Evolutionary conservation across 805 yeast species (phyloP).

Genomic region (Nakazawaea ernobii): DNA sequence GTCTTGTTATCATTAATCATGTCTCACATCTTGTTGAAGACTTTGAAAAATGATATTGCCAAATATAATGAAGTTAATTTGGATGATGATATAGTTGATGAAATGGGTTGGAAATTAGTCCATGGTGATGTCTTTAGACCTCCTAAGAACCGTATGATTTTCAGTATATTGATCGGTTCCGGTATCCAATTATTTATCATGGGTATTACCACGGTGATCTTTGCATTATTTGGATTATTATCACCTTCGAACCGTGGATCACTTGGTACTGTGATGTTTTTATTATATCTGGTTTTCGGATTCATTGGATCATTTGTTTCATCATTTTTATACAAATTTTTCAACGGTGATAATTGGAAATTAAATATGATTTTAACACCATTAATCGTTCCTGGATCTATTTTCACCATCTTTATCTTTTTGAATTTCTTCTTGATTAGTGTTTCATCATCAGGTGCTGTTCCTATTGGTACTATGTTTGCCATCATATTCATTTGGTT

Average conservation of each 20-base stretch:
- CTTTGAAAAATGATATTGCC: slow-evolving; percentile 78
- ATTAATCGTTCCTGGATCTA: slow-evolving; percentile 71
- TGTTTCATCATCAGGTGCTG: slow-evolving; percentile 86
- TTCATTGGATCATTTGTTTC: slow-evolving; percentile 84
- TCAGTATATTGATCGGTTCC: slow-evolving; percentile 81
- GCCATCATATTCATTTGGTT: slow-evolving; percentile 85
- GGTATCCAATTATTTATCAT: slow-evolving; percentile 82
- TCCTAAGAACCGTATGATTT: slow-evolving; percentile 62
- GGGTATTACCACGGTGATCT: slow-evolving; percentile 63
- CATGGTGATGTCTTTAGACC: slow-evolving; percentile 94
- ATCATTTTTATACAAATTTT: slow-evolving; percentile 76
- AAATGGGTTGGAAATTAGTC: slow-evolving; percentile 94
- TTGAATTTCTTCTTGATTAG: slow-evolving; percentile 78
- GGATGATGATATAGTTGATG: slow-evolving; percentile 84
- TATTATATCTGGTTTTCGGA: slow-evolving; percentile 77
- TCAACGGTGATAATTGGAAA: slow-evolving; percentile 92
- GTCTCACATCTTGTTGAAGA: slow-evolving; percentile 70
- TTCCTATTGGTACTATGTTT: slow-evolving; percentile 84
- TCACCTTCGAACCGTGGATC: slow-evolving; percentile 96
- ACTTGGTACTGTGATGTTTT: slow-evolving; percentile 81
- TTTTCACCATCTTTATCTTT: slow-evolving; percentile 57
- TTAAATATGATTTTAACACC: slow-evolving; percentile 81
- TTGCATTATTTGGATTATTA: slow-evolving; percentile 83
- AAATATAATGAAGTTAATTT: slow-evolving; percentile 86
- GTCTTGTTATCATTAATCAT: slow-evolving; percentile 70